A percentile compares a stretch with the other conserved stretches of the same genome.
Evolutionary conservation across 106 monocot genomes (phyloP).

Genomic region (Apostasia shenzhenica): DNA sequence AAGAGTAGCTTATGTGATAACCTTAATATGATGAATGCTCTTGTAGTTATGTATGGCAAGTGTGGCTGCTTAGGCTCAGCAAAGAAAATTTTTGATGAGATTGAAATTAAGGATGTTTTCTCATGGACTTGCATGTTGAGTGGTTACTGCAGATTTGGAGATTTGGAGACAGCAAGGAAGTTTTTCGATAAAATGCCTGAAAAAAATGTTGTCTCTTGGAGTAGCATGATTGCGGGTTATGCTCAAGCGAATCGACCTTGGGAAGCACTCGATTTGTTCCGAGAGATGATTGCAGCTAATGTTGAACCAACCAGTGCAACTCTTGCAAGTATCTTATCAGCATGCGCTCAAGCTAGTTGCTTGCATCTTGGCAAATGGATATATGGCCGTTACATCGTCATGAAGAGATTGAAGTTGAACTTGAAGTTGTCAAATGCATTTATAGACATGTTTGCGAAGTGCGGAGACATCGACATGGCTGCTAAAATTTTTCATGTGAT

Average conservation of each 20-base stretch:
- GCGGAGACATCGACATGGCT: constrained; percentile 46
- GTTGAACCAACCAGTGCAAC: constrained; percentile 62
- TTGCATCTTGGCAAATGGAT: constrained; percentile 58
- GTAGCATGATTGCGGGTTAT: constrained; percentile 57
- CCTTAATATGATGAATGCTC: constrained; percentile 44
- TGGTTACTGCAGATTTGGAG: constrained; percentile 43
- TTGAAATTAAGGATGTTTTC: constrained; percentile 49
- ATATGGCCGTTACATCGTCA: constrained; percentile 25
- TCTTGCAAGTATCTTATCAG: constrained; percentile 54
- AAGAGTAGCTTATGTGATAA: constrained; percentile 8
- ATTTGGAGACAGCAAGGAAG: constrained; percentile 28
- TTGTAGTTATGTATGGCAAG: constrained; percentile 74
- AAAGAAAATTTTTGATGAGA: constrained; percentile 40
- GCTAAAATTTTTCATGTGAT: constrained; percentile 41
- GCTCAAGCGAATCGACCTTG: constrained; percentile 37
- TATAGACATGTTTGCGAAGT: constrained; percentile 74
- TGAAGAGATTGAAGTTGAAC: constrained; percentile 21
- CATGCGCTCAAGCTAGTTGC: constrained; percentile 44
- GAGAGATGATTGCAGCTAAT: constrained; percentile 28
- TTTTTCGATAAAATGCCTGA: constrained; percentile 51
- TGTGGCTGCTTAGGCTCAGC: constrained; percentile 43
- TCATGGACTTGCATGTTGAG: constrained; percentile 69
- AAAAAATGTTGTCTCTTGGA: constrained; percentile 67
- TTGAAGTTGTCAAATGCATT: constrained; percentile 53
- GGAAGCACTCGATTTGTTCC: constrained; percentile 42